Conservation (phyloP, 352 stramenopile genomes). For the Phytophthora quininea region DNA sequence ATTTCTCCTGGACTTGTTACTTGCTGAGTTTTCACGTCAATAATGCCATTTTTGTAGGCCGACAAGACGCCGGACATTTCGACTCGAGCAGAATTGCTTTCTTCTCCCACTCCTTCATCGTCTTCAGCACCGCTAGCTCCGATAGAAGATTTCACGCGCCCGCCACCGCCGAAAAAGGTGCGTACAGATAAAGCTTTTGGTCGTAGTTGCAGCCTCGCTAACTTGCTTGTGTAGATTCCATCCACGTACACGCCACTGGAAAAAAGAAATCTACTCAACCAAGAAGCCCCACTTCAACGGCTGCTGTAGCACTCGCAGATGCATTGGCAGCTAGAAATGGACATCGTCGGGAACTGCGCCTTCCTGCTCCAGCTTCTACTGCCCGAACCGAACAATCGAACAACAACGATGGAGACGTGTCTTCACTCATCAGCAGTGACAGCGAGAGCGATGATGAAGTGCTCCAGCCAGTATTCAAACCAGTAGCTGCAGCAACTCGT, state of each 20-base stretch:
- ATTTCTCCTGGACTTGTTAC: not conserved
- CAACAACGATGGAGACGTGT: constrained; percentile 67
- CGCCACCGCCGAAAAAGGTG: constrained; percentile 42
- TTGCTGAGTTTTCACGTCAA: constrained; percentile 1
- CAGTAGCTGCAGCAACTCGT: constrained; percentile 19
- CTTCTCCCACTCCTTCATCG: constrained; percentile 10
- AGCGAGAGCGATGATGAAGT: constrained; percentile 77
- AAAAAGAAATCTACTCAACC: constrained; percentile 27
- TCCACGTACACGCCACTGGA: constrained; percentile 18
- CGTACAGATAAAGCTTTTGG: not conserved
- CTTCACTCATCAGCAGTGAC: constrained; percentile 80
- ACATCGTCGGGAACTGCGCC: constrained; percentile 22
- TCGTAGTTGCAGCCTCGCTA: too few species aligned
- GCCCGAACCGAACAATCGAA: constrained; percentile 9
- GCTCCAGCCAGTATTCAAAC: constrained; percentile 64
- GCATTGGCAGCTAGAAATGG: constrained; percentile 22
- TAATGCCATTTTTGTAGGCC: constrained; percentile 22
- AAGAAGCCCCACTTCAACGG: constrained; percentile 29
- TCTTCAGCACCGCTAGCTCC: constrained; percentile 7
- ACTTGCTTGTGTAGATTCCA: constrained; percentile 14
- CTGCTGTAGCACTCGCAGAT: constrained; percentile 26
- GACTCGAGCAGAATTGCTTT: constrained; percentile 1
- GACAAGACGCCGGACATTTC: constrained; percentile 24
- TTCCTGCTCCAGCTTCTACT: constrained; percentile 5
- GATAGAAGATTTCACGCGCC: constrained; percentile 46